Base-by-base conservation (phyloP, 2,329 filamentous ascomycete genomes). In the Nannizziopsis arthrosporioides region DNA sequence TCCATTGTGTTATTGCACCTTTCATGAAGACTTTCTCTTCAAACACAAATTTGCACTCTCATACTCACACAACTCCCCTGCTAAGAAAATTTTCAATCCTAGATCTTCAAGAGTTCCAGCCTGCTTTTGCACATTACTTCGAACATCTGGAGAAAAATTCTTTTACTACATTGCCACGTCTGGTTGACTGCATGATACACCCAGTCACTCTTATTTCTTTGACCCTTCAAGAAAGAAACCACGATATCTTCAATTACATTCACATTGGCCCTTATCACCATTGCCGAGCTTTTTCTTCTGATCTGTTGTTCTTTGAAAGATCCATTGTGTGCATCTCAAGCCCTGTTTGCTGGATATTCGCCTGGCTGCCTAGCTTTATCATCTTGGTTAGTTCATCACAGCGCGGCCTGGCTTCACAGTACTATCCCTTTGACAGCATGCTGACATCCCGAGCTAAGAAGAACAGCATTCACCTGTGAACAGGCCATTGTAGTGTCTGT, bases 271-370 rank as follows among this genome's bases (percentile, higher is more conserved):
- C 19, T 8, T 17, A 40, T 42, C 15, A 27, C 27, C 19, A 5
- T 36, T 39, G 11, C 27, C 35, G 4, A 36, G 2, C 2, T 14
- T n/a, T 7, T 17, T 15, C 14, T 35, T 39, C 19, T 39, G 6
- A n/a, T 19, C 35, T 32, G 18, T n/a, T 18, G 11, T 11, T 45
- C 40, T 44, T 49, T 40, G n/a, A 44, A 8, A 41, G 17, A 17
- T n/a, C 15, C 40, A 36, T 47, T 42, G 45, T 41, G 45, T 47
- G 35, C 42, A 31, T 47, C 27, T 41, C 27, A 32, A 19, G 44
- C 37, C 34, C 34, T 46, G 37, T 30, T 46, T 46, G 36, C 22
- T 35, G 32, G 36, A 41, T 38, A 36, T 32, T 39, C 15, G 30
- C 14, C 15, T 34, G 15, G 14, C 34, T 35, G 18, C 36, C 18